Evolutionary conservation across 306 rosid species (phyloP).

Genomic region (Vigna hirtella): DNA sequence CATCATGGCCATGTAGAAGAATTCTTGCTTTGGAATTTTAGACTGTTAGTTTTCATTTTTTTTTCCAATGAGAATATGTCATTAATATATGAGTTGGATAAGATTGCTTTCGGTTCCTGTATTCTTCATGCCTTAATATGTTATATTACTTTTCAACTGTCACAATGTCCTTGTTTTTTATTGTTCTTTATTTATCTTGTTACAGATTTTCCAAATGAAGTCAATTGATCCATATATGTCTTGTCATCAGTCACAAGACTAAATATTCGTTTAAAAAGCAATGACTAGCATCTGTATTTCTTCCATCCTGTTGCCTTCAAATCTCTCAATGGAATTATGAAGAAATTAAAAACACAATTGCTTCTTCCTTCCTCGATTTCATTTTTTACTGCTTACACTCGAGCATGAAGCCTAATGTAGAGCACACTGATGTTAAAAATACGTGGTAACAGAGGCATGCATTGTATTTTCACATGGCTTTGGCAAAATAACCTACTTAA

Average conservation of each 20-base stretch:
- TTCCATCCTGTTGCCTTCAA: constrained; percentile 11
- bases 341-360: neutral
- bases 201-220: neutral
- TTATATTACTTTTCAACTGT: neutral
- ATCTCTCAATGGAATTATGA: neutral
- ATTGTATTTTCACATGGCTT: neutral
- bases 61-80: constrained; percentile 6
- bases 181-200: neutral
- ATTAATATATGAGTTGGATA: neutral
- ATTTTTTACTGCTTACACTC: neutral
- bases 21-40: neutral
- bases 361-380: neutral
- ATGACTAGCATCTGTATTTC: neutral
- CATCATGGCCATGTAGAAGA: neutral
- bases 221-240: neutral
- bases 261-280: constrained; percentile 7
- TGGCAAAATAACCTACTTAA: neutral
- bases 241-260: constrained; percentile 1
- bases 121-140: constrained; percentile 16
- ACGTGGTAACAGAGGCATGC: neutral
- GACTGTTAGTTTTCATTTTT: neutral
- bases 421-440: neutral
- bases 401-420: neutral
- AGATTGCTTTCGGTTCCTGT: constrained; percentile 5
- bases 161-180: neutral